phyloP scores from a whole-genome alignment of 2,329 filamentous ascomycete species.

The Bipolaris bicolor region DNA sequence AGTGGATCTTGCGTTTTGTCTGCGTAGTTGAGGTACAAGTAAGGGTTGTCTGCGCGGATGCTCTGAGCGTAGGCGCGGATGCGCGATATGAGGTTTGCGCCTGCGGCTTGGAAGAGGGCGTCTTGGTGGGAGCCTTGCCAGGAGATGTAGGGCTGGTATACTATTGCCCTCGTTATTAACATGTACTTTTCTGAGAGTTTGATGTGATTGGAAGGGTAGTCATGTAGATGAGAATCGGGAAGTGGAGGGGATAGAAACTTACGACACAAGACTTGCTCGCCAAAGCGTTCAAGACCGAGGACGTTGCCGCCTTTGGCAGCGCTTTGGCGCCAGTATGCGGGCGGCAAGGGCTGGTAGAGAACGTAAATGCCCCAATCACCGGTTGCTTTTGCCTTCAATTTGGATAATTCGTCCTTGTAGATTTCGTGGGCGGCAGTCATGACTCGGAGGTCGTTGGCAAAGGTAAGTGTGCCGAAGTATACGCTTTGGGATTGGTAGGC shows the following conservation, averaged over 20 bases:
- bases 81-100: slow-evolving; percentile 21
- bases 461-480: slow-evolving; percentile 35
- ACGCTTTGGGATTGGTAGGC: slow-evolving; percentile 7
- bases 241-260: slow-evolving; percentile 6
- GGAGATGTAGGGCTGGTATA: slow-evolving; percentile 31
- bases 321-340: slow-evolving; percentile 45
- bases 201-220: too few relatives aligned
- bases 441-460: slow-evolving; percentile 44
- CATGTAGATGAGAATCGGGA: too few relatives aligned
- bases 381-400: slow-evolving; percentile 34
- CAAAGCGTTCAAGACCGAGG: slow-evolving; percentile 44
- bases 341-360: slow-evolving; percentile 50
- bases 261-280: slow-evolving; percentile 25
- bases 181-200: too few relatives aligned
- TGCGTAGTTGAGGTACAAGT: slow-evolving; percentile 46
- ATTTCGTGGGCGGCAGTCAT: slow-evolving; percentile 49
- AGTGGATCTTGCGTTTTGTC: slow-evolving; percentile 30
- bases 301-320: slow-evolving; percentile 50
- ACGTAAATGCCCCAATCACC: slow-evolving; percentile 44
- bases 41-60: slow-evolving; percentile 31
- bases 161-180: too few relatives aligned
- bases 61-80: slow-evolving; percentile 26
- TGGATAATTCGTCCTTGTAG: slow-evolving; percentile 49
- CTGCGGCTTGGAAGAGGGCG: slow-evolving; percentile 26
- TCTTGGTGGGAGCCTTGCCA: slow-evolving; percentile 32